Evolutionary conservation across 768 basidiomycete species (phyloP).

Genomic region (Psilocybe cubensis): DNA sequence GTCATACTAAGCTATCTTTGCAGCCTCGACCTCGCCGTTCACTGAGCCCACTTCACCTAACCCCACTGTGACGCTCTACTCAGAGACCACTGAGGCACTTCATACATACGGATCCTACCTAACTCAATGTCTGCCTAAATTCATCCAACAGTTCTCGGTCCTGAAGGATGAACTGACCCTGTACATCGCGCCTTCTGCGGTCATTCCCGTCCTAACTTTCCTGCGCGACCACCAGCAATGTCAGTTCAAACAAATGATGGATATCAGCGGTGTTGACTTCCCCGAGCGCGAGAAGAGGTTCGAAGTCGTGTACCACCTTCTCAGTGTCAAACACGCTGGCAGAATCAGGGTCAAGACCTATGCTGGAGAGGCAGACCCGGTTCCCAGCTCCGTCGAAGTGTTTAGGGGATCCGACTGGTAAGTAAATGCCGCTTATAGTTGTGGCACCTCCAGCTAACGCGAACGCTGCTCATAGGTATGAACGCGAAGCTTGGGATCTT

Average conservation of each 20-base stretch:
- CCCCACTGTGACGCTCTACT: constrained; percentile 73
- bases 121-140: constrained; percentile 92
- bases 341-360: constrained; percentile 97
- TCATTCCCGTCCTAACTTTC: constrained; percentile 88
- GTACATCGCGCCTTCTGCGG: constrained; percentile 80
- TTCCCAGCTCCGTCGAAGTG: constrained; percentile 79
- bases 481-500: constrained; percentile 98
- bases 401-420: constrained; percentile 96
- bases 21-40: constrained; percentile 81
- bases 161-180: constrained; percentile 94
- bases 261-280: constrained; percentile 95
- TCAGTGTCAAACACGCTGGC: constrained; percentile 78
- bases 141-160: constrained; percentile 97
- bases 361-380: constrained; percentile 88
- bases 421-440: constrained; percentile 3
- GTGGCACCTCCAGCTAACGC: not conserved
- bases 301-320: constrained; percentile 95
- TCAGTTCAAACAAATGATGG: constrained; percentile 92
- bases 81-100: constrained; percentile 73
- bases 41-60: constrained; percentile 89
- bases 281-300: constrained; percentile 93
- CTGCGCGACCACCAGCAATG: constrained; percentile 94
- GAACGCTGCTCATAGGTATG: constrained; percentile 64
- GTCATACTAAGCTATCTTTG: constrained; percentile 11
- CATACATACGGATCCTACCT: constrained; percentile 95